Percentiles rank a stretch among this genome's conserved stretches.
These are phyloP conservation scores for Botryosphaeria agaves DNA, from an alignment of 2,329 filamentous ascomycete genomes.

Conservation along the genomic window DNA sequence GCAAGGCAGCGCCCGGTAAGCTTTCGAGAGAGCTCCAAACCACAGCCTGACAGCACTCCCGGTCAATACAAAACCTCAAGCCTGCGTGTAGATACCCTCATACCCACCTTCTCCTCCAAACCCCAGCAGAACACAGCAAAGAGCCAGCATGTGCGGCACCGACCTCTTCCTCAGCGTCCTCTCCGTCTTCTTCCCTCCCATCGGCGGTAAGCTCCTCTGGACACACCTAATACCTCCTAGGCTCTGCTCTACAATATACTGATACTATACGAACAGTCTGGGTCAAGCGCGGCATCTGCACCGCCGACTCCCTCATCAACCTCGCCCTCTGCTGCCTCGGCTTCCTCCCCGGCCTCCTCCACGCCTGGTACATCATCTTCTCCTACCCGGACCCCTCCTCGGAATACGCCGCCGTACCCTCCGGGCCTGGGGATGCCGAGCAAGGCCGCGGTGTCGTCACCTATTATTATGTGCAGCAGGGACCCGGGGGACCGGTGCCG, in stretches of 20 bases:
- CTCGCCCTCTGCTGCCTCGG: constrained; percentile 56
- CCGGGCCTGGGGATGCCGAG: constrained; percentile 38
- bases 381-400: constrained; percentile 61
- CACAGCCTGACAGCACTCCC: no score
- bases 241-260: background rate
- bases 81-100: no score
- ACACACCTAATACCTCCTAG: constrained; percentile 4
- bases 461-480: constrained; percentile 49
- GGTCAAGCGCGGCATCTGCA: constrained; percentile 91
- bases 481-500: constrained; percentile 4
- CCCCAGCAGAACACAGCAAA: no score
- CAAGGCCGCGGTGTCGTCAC: constrained; percentile 41
- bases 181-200: constrained; percentile 42
- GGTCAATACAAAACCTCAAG: no score
- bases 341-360: constrained; percentile 66
- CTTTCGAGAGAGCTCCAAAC: no score
- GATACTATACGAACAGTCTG: no score
- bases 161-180: constrained; percentile 44
- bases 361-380: constrained; percentile 96
- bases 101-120: no score
- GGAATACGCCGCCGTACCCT: constrained; percentile 48
- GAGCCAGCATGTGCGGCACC: constrained; percentile 37
- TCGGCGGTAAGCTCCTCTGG: constrained; percentile 29
- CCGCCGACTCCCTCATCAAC: constrained; percentile 86
- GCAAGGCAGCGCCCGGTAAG: no score